Evolutionary conservation across 202 grass and related monocot species (phyloP), one percentile per base, ranked within the genome.

Genomic region (Cymbopogon flexuosus): DNA sequence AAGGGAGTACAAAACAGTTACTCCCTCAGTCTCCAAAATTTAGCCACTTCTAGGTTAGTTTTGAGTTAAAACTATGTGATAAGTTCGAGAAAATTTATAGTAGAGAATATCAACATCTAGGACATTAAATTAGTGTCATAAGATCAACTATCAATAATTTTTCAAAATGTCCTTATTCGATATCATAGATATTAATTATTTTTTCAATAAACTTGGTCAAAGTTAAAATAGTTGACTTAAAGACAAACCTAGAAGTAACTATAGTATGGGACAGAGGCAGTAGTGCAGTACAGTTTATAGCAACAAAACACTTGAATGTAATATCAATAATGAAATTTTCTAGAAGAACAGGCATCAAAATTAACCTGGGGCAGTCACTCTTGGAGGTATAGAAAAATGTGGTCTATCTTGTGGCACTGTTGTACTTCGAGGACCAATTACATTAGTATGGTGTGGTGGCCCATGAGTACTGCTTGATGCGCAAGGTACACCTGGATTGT

Each of bases 351-450:
- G 49, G 37, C 42, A 73, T 13, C 34, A 69, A 21, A 86, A 87
- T 18, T 77, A 80, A 94, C 89, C 89, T 85, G 81, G 87, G 64
- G 86, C 71, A 10, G 59, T 64, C 73, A 57, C 79, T 81, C 88
- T 86, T 70, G 81, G 49, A 82, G 70, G 79, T 61, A 83, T 15
- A 81, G 88, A 74, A 74, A 80, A 78, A 81, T 68, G 75, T 49
- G 76, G 33, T 70, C 81, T 75, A 59, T 79, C 81, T 41, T 51
- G 84, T 47, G 85, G 83, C 18, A 79, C 65, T 77, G 30, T 56
- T 52, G 83, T 72, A 64, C 77, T 79, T 75, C 23, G 29, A 76
- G 73, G 67, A 68, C 59, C 62, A 88, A 36, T 85, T 85, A 80
- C 82, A 87, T 80, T 85, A 81, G 87, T 60, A 90, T 81, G 81